Evolutionary conservation across 345 rosid genomes (phyloP), one percentile per base, ranked within the genome.

Genomic region (Hibiscus trionum): DNA sequence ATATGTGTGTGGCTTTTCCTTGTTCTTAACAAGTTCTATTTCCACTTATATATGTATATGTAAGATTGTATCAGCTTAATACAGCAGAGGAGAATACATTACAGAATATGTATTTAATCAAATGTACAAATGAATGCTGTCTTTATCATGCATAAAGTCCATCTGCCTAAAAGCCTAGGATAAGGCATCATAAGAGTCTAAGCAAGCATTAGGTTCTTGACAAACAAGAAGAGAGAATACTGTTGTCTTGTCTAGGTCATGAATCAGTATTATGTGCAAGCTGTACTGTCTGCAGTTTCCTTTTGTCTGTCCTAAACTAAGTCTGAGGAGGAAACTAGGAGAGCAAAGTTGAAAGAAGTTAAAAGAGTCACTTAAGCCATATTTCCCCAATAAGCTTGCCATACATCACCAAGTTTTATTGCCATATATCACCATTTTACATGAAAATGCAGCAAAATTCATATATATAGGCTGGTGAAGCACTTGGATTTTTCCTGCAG

Each of bases 401-500:
- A 24, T 47, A 66, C 26, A 47, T 47, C 37, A 47, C 39, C 57
- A 50, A 52, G 4, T 50, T 68, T 68, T 49, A 14, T 68, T 66
- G 57, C 31, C 58, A 9, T 12, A 16, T 1, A 52, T 52, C 35
- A 4, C 35, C 35, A 21, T 4, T 31, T 31, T 31, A 2, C 4
- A 31, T 31, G 35, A 31, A 31, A 31, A 31, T 52, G 24, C 55
- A 12, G 17, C 70, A 50, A 68, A 68, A 27, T 27, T 44, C 29
- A 17, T 33, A 8, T 17, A 1, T 9, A 63, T 63, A 63, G 16
- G 49, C 27, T 39, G 68, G 31, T 53, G 57, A 39, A 44, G 52
- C 42, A 71, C 16, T 55, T 71, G 5, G 55, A 14, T 66, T 37
- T 35, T 9, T 17, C 16, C 47, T 92, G 95, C 87, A 0, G 49